Evolutionary conservation across 805 yeast species (phyloP).

Genomic region (Candida pseudoglaebosa): DNA sequence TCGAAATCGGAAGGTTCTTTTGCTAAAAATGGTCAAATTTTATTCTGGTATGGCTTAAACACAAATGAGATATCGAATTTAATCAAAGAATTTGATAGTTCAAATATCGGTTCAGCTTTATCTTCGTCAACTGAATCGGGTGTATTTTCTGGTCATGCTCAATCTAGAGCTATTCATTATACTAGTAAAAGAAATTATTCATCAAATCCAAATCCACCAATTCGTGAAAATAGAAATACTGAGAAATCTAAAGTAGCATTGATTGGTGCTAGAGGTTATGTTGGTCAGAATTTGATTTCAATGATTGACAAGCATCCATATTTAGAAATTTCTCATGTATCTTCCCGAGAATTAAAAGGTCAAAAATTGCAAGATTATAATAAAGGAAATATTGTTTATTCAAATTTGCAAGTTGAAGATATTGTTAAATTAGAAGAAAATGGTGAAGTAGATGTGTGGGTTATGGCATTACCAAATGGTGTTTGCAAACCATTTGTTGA

Average conservation of each 20-base stretch:
- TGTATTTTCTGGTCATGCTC: constrained; percentile 44
- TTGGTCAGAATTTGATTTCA: constrained; percentile 89
- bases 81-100: constrained; percentile 48
- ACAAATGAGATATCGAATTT: constrained; percentile 58
- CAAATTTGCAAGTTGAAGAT: constrained; percentile 84
- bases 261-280: constrained; percentile 97
- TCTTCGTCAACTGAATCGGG: constrained; percentile 41
- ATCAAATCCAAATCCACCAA: constrained; percentile 70
- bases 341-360: constrained; percentile 92
- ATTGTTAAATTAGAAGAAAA: constrained; percentile 71
- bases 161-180: constrained; percentile 53
- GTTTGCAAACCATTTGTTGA: constrained; percentile 87
- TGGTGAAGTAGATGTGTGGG: constrained; percentile 90
- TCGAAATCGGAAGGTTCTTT: constrained; percentile 92
- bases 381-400: constrained; percentile 74
- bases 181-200: constrained; percentile 24
- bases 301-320: constrained; percentile 85
- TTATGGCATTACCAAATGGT: constrained; percentile 98
- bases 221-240: constrained; percentile 58
- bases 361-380: constrained; percentile 82
- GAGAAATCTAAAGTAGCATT: constrained; percentile 74
- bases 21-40: constrained; percentile 79
- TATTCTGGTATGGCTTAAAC: constrained; percentile 93
- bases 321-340: constrained; percentile 86
- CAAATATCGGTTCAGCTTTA: constrained; percentile 30